A percentile compares a stretch with the other conserved stretches of the same genome.
These are phyloP conservation scores for Pseudopediastrum boryanum DNA, from an alignment of 139 green algal species.

Conservation along the genomic window DNA sequence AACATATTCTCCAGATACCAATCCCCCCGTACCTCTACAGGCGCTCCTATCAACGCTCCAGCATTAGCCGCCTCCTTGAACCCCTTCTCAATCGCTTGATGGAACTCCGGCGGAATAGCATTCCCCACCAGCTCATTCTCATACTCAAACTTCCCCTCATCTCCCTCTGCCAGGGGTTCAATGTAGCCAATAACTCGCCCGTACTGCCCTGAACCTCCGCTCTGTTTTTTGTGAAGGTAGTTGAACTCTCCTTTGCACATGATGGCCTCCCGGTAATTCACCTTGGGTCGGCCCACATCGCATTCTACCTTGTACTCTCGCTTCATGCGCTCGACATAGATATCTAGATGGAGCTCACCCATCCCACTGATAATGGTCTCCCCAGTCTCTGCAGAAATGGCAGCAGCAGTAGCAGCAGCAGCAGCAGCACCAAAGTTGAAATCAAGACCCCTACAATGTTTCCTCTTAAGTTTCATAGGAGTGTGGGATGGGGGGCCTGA, in stretches of 20 bases:
- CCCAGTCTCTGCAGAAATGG: slow-evolving; percentile 58
- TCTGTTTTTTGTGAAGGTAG: slow-evolving; percentile 99
- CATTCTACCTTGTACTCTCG: slow-evolving; percentile 92
- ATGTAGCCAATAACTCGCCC: slow-evolving; percentile 77
- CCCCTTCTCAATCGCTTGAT: slow-evolving; percentile 88
- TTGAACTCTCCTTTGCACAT: slow-evolving; percentile 85
- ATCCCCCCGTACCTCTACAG: slow-evolving; percentile 71
- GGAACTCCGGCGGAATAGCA: slow-evolving; percentile 87
- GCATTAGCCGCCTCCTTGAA: slow-evolving; percentile 91
- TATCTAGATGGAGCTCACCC: slow-evolving; percentile 98
- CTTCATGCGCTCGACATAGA: slow-evolving; percentile 97
- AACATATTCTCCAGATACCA: no score
- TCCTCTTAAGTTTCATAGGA: no score
- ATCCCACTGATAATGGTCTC: slow-evolving; percentile 95
- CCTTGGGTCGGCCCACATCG: slow-evolving; percentile 70
- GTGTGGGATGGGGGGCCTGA: neutral
- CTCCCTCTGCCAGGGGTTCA: slow-evolving; percentile 65
- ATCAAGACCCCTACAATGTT: neutral
- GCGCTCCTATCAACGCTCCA: slow-evolving; percentile 86
- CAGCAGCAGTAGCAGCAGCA: slow-evolving; percentile 2
- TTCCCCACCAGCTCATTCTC: slow-evolving; percentile 85
- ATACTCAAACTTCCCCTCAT: slow-evolving; percentile 68
- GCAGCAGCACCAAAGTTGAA: neutral
- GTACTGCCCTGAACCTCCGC: slow-evolving; percentile 85
- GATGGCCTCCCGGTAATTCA: slow-evolving; percentile 98